phyloP scores from a whole-genome alignment of 257 asterid species.

The Petunia axillaris region DNA sequence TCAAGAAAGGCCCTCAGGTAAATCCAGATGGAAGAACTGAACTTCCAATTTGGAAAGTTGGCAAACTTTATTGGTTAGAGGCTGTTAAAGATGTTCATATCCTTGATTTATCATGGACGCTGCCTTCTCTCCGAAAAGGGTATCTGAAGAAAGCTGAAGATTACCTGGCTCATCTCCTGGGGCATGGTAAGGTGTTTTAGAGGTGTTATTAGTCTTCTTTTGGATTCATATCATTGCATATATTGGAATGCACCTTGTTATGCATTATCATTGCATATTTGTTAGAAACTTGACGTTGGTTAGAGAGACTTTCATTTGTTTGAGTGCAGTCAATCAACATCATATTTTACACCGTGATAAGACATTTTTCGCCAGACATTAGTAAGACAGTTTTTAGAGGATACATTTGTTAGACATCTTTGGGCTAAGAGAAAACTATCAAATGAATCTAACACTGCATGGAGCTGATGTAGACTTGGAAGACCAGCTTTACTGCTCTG shows the following conservation, averaged over 20 bases:
- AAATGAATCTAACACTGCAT: not conserved
- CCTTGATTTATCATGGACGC: conserved; percentile 87
- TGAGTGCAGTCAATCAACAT: not conserved
- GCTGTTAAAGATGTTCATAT: conserved; percentile 94
- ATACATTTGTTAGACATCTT: not conserved
- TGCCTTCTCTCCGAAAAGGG: conserved; percentile 84
- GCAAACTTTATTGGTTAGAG: conserved; percentile 85
- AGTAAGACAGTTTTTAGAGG: not conserved
- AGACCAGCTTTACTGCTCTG: not conserved
- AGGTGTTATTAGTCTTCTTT: conserved; percentile 16
- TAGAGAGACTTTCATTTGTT: not conserved
- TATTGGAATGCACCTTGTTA: conserved; percentile 13
- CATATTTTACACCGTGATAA: not conserved
- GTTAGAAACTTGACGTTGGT: conserved; percentile 10
- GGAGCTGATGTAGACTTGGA: not conserved
- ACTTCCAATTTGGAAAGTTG: conserved; percentile 77
- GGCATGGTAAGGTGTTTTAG: conserved; percentile 71
- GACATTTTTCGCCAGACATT: too few species aligned
- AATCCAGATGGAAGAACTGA: conserved; percentile 53
- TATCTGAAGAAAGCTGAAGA: conserved; percentile 91
- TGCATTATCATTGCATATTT: not conserved
- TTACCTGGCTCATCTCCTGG: conserved; percentile 91
- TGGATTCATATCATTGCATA: not conserved
- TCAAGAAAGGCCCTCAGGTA: conserved; percentile 61
- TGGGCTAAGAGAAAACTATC: not conserved